Conservation (phyloP, 2,329 filamentous ascomycete genomes). For the Colletotrichum sp. region DNA sequence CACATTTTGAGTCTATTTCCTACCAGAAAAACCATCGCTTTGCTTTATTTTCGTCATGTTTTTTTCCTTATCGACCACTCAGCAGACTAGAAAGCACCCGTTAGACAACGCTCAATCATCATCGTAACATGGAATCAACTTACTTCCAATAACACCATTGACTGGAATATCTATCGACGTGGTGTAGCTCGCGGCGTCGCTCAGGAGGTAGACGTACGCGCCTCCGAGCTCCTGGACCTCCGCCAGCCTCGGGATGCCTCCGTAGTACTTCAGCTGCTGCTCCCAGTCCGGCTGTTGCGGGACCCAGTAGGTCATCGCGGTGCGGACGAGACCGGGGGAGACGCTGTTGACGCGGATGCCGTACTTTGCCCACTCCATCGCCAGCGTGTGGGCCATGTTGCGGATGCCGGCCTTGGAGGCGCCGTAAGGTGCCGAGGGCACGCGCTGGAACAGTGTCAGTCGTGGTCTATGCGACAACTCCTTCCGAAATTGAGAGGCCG, state of each 20-base stretch:
- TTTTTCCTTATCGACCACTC: not conserved
- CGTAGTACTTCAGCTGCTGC: slow-evolving; percentile 62
- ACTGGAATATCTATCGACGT: slow-evolving; percentile 56
- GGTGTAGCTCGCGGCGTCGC: slow-evolving; percentile 55
- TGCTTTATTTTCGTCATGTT: not conserved
- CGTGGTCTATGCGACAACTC: accelerated
- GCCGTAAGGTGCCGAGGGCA: slow-evolving; percentile 54
- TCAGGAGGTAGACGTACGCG: slow-evolving; percentile 62
- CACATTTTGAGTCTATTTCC: no score
- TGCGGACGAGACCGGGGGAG: slow-evolving; percentile 47
- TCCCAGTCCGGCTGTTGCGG: slow-evolving; percentile 58
- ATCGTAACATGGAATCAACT: not conserved
- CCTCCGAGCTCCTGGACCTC: slow-evolving; percentile 53
- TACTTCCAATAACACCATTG: slow-evolving; percentile 41
- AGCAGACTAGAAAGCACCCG: not conserved
- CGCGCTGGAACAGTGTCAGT: slow-evolving; percentile 32
- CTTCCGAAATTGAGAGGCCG: not conserved
- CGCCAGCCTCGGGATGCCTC: slow-evolving; percentile 56
- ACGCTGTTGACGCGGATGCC: slow-evolving; percentile 52
- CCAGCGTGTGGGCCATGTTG: slow-evolving; percentile 44
- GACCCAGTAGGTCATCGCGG: slow-evolving; percentile 56
- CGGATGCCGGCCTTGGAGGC: slow-evolving; percentile 48
- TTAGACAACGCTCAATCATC: not conserved
- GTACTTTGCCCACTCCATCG: slow-evolving; percentile 53
- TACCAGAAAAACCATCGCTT: not conserved